phyloP scores from a whole-genome alignment of 1,139 yeast species.

The Tardiomyces depauwii region DNA sequence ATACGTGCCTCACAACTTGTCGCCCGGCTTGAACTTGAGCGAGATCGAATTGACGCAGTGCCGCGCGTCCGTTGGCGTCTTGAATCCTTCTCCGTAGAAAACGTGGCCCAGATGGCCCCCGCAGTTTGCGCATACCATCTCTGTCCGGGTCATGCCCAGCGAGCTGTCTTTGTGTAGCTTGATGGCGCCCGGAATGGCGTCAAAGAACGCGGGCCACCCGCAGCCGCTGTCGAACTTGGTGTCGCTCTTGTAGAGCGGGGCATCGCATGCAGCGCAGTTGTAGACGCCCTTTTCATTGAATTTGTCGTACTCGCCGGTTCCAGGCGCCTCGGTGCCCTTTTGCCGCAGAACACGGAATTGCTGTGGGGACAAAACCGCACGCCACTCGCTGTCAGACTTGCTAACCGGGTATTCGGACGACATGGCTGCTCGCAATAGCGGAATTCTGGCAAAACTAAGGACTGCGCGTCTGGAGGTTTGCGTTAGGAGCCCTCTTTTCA shows the following conservation, averaged over 20 bases:
- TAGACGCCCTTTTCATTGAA: conserved; percentile 52
- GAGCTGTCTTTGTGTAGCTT: conserved; percentile 46
- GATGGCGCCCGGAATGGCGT: conserved; percentile 76
- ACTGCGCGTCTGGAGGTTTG: too few relatives aligned
- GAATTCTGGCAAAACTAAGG: too few relatives aligned
- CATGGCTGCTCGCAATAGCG: too few relatives aligned
- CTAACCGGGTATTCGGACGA: conserved; percentile 5
- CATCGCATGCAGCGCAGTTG: conserved; percentile 74
- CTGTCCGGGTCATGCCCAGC: conserved; percentile 72
- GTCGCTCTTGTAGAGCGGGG: conserved; percentile 65
- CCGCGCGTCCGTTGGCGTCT: conserved; percentile 81
- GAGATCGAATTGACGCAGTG: conserved; percentile 90
- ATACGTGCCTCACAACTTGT: background rate
- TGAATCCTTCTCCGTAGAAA: conserved; percentile 88
- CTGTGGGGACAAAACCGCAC: conserved; percentile 60
- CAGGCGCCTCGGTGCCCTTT: conserved; percentile 77
- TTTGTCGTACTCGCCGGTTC: conserved; percentile 57
- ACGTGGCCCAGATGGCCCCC: conserved; percentile 95
- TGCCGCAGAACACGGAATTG: conserved; percentile 74
- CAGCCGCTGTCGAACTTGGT: conserved; percentile 86
- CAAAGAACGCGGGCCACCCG: conserved; percentile 97
- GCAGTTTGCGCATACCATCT: conserved; percentile 80
- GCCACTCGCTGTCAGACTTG: conserved; percentile 65
- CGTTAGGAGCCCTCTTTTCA: too few relatives aligned
- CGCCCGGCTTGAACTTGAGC: conserved; percentile 43